Percentiles rank a stretch among this genome's conserved stretches.
These are phyloP conservation scores for Colletotrichum destructivum DNA, from an alignment of 2,329 filamentous ascomycete species.

Conservation along the genomic window DNA sequence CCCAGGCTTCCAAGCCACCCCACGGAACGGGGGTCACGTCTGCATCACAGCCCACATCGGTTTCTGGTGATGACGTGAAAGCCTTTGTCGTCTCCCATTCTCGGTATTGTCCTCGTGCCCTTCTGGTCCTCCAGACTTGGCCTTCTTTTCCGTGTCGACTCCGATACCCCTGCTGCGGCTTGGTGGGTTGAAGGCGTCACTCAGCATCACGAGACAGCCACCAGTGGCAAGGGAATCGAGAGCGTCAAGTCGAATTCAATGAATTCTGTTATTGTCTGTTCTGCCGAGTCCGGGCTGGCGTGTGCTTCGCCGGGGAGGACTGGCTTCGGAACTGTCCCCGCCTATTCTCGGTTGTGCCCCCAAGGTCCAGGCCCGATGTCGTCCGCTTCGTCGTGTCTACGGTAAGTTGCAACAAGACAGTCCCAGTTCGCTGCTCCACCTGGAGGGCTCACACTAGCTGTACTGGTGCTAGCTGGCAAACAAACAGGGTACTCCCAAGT, in stretches of 20 bases:
- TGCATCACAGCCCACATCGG: conserved; percentile 31
- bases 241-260: background rate
- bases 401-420: conserved; percentile 27
- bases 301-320: conserved; percentile 19
- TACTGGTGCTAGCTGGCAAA: conserved; percentile 18
- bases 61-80: conserved; percentile 31
- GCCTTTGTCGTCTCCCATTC: conserved; percentile 3
- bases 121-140: background rate
- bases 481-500: conserved; percentile 32
- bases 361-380: conserved; percentile 31
- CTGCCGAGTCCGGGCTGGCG: conserved; percentile 11
- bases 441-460: conserved; percentile 28
- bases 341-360: conserved; percentile 28
- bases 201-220: background rate
- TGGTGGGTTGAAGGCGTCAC: conserved; percentile 11
- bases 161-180: conserved; percentile 14
- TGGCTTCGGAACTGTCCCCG: conserved; percentile 31
- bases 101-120: conserved; percentile 3
- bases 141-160: conserved; percentile 26
- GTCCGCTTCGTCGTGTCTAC: conserved; percentile 35
- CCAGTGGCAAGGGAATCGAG: background rate
- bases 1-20: conserved; percentile 26
- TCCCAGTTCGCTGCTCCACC: conserved; percentile 33
- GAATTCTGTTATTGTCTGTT: background rate
- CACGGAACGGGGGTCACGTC: conserved; percentile 40